Conservation (phyloP, 441 rosid genomes). For the Adansonia grandidieri region DNA sequence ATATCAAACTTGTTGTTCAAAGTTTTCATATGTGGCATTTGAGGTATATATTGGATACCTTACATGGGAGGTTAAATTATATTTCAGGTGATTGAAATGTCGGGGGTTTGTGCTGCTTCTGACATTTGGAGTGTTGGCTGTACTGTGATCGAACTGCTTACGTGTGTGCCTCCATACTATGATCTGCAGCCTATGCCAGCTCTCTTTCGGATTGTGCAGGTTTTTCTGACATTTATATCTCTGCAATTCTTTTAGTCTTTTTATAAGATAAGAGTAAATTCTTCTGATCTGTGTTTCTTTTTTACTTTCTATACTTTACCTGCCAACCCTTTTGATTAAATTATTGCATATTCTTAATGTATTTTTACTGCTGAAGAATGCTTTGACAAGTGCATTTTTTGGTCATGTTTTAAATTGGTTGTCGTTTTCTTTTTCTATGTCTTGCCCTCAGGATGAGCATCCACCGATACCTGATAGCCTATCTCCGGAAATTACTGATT, state of each 20-base stretch:
- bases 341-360: constrained; percentile 1
- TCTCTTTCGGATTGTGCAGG: constrained; percentile 99
- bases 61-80: constrained; percentile 25
- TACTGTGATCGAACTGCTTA: constrained; percentile 96
- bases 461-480: constrained; percentile 99
- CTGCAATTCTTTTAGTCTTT: constrained; percentile 16
- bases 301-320: not conserved
- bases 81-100: constrained; percentile 97
- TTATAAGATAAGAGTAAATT: constrained; percentile 14
- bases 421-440: not conserved
- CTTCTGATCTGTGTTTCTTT: constrained; percentile 26
- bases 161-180: constrained; percentile 97
- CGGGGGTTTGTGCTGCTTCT: constrained; percentile 99
- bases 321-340: constrained; percentile 6
- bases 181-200: constrained; percentile 99
- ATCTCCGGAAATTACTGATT: constrained; percentile 94
- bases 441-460: constrained; percentile 70
- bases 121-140: constrained; percentile 99
- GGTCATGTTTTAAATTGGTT: not conserved
- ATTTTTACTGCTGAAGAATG: constrained; percentile 20
- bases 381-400: constrained; percentile 11
- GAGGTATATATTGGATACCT: constrained; percentile 16
- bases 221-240: constrained; percentile 34
- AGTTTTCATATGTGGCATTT: constrained; percentile 14
- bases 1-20: constrained; percentile 18